A percentile compares a stretch with the other conserved stretches of the same genome.
phyloP scores from a whole-genome alignment of 2,329 filamentous ascomycete species.

The Pseudopyricularia javanii region DNA sequence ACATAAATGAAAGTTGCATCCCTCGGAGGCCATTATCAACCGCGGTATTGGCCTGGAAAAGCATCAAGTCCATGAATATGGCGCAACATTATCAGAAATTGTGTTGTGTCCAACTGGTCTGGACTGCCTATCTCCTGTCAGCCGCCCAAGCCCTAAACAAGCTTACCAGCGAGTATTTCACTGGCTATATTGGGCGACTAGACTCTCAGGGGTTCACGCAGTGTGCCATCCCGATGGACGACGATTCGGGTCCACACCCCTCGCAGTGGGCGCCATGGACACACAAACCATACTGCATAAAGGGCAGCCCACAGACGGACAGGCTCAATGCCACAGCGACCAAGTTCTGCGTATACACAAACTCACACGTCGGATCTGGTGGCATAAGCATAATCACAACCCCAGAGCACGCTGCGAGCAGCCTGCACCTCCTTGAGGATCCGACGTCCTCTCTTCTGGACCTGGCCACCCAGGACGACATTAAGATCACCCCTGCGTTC shows the following conservation, averaged over 20 bases:
- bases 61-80: neutral
- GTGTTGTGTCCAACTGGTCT: neutral
- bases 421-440: conserved; percentile 15
- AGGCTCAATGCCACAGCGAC: neutral
- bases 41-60: no score
- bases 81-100: neutral
- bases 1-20: no score
- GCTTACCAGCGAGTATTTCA: neutral
- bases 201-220: neutral
- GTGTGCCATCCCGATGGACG: conserved; percentile 41
- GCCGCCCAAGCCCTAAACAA: neutral
- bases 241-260: conserved; percentile 15
- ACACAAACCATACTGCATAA: conserved; percentile 11
- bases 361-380: conserved; percentile 12
- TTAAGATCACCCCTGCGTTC: conserved; percentile 8
- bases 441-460: conserved; percentile 3
- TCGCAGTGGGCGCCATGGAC: conserved; percentile 13
- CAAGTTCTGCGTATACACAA: conserved; percentile 17
- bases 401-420: conserved; percentile 18
- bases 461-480: neutral
- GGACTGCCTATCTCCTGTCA: neutral
- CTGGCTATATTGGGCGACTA: neutral
- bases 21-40: no score
- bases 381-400: conserved; percentile 22
- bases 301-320: neutral